Evolutionary conservation across 108 stramenopile genomes (phyloP).

Genomic region (Cylindrotheca closterium): DNA sequence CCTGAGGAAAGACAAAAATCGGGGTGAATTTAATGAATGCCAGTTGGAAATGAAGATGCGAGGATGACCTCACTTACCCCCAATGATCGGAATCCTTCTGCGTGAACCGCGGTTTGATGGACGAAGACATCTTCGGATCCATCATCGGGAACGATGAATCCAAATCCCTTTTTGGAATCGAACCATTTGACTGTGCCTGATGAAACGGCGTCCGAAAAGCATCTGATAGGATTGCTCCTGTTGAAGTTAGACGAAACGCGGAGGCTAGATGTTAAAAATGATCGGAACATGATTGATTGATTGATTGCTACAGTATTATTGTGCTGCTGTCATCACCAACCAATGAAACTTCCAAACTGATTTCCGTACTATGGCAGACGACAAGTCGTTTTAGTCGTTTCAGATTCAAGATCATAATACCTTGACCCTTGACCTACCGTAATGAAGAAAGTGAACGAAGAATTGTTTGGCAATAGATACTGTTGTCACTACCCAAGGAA

Average conservation of each 20-base stretch:
- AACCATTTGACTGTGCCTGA: slow-evolving; percentile 84
- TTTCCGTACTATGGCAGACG: too few species aligned
- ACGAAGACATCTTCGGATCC: slow-evolving; percentile 72
- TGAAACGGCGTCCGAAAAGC: slow-evolving; percentile 5
- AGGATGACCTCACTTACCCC: slow-evolving; percentile 1
- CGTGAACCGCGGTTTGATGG: slow-evolving; percentile 64
- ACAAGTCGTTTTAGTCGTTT: too few species aligned
- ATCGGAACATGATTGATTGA: slow-evolving; percentile 25
- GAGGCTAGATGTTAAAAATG: slow-evolving; percentile 9
- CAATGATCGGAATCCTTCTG: slow-evolving; percentile 70
- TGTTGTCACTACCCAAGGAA: too few species aligned
- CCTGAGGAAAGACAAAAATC: neutral
- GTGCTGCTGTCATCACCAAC: too few species aligned
- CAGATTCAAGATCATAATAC: too few species aligned
- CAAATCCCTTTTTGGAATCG: slow-evolving; percentile 80
- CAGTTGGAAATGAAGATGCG: neutral
- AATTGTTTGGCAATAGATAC: too few species aligned
- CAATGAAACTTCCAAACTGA: too few species aligned
- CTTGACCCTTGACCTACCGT: too few species aligned
- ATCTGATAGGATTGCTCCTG: neutral
- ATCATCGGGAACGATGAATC: slow-evolving; percentile 76
- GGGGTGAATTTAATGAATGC: neutral
- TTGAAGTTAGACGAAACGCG: neutral
- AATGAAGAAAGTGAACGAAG: too few species aligned
- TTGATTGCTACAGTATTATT: neutral